phyloP scores from a whole-genome alignment of 768 basidiomycete genomes.

The Phaeotremella skinneri region DNA sequence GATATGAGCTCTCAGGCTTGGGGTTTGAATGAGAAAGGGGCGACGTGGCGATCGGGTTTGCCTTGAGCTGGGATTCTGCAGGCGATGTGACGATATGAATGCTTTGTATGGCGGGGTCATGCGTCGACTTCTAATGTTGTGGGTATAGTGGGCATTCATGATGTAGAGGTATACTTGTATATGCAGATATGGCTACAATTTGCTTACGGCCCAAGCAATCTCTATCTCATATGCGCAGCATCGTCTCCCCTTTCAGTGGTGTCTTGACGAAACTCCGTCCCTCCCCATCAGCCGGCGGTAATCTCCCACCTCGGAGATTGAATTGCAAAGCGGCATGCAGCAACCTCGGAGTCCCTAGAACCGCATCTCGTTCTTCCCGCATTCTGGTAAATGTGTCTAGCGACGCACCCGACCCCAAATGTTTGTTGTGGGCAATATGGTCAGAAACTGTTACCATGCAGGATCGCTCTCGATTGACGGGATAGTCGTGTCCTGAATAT shows the following conservation, averaged over 20 bases:
- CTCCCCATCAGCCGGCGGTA: slow-evolving; percentile 9
- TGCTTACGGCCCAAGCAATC: not conserved
- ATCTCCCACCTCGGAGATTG: slow-evolving; percentile 18
- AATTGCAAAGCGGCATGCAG: slow-evolving; percentile 43
- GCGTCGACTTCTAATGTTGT: too few species aligned
- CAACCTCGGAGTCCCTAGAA: slow-evolving; percentile 32
- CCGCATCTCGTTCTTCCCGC: slow-evolving; percentile 31
- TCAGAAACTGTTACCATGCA: slow-evolving; percentile 39
- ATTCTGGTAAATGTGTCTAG: slow-evolving; percentile 30
- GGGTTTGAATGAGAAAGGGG: slow-evolving; percentile 29
- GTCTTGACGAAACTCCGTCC: slow-evolving; percentile 17
- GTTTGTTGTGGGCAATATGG: slow-evolving; percentile 31
- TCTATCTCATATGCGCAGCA: too few species aligned
- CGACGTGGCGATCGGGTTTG: slow-evolving; percentile 32
- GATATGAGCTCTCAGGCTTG: slow-evolving; percentile 21
- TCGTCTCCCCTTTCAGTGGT: slow-evolving; percentile 16
- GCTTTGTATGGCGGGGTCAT: too few species aligned
- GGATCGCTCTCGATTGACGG: slow-evolving; percentile 20
- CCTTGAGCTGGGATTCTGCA: not conserved
- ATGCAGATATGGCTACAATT: too few species aligned
- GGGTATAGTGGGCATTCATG: too few species aligned
- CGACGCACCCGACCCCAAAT: slow-evolving; percentile 21
- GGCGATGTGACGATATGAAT: too few species aligned
- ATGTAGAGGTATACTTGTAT: not conserved
- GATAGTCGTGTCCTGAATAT: slow-evolving; percentile 37